Base-by-base conservation (phyloP, 768 basidiomycete genomes). In the Cyathus striatus region DNA sequence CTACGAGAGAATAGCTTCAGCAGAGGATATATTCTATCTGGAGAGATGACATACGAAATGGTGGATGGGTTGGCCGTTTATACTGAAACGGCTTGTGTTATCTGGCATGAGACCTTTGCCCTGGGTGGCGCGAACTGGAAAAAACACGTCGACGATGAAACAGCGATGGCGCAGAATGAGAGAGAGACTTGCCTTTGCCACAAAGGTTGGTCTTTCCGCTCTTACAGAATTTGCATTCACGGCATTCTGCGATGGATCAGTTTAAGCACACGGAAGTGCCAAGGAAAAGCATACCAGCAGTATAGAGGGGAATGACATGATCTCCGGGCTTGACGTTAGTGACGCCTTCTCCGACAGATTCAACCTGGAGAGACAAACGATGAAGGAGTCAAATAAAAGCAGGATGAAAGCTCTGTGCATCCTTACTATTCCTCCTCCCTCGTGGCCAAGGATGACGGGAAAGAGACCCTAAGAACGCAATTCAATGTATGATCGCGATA, bases 121-220 rank as follows among this genome's bases (percentile, higher is more conserved):
- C 62, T 96, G 94, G 0, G 92, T 96, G 7, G 87, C 71, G 44
- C 96, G 89, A 34, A 97, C 93, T 90, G 58, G 17, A 22, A 46
- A 17, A n/a, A n/a, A n/a, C n/a, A n/a, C n/a, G n/a, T n/a, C n/a
- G n/a, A n/a, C n/a, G 21, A 22, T 33, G 35, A 16, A 36, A 45
- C 18, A 18, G 41, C 44, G 44, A 39, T 43, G n/a, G 4, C 13
- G n/a, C 10, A 40, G 17, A 22, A 24, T 32, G 37, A 23, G n/a
- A 27, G n/a, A 2, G 9, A 22, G 6, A 32, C 61, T 38, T 43
- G 90, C 90, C 90, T 76, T 82, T 82, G 48, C 93, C 86, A 59
- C 95, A 99, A n/a, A 99, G 80, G 65, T 99, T 99, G 44, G 96
- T 99, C 76, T 98, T 98, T 42, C 90, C 90, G 47, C 88, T 90